A percentile compares a stretch with the other conserved stretches of the same genome.
These are phyloP conservation scores for Colletotrichum horii DNA, from an alignment of 2,329 filamentous ascomycete species.

Conservation along the genomic window DNA sequence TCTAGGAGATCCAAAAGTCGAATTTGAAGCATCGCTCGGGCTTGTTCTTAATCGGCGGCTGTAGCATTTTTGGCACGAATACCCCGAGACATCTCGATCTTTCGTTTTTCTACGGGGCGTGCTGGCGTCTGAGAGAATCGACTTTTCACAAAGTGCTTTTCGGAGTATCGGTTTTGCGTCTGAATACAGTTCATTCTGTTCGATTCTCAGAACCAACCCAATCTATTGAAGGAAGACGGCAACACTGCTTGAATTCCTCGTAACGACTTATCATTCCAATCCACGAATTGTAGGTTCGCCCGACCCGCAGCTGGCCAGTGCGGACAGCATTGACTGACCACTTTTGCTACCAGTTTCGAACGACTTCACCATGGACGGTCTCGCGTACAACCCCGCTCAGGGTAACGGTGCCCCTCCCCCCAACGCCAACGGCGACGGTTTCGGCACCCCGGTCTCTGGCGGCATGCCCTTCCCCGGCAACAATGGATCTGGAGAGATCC, in stretches of 20 bases:
- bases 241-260: background rate
- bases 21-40: slow-evolving; percentile 23
- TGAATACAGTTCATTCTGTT: slow-evolving; percentile 37
- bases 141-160: slow-evolving; percentile 41
- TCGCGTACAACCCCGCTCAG: slow-evolving; percentile 33
- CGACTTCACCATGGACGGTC: slow-evolving; percentile 34
- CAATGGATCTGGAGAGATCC: slow-evolving; percentile 36
- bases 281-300: background rate
- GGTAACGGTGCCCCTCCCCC: slow-evolving; percentile 40
- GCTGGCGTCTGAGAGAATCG: slow-evolving; percentile 43
- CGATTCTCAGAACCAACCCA: slow-evolving; percentile 34
- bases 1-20: slow-evolving; percentile 20
- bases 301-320: background rate
- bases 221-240: background rate
- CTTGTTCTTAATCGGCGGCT: slow-evolving; percentile 21
- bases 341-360: background rate
- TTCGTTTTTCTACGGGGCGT: slow-evolving; percentile 37
- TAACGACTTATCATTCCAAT: background rate
- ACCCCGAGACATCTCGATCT: slow-evolving; percentile 16
- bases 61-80: slow-evolving; percentile 20
- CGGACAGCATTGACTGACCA: background rate
- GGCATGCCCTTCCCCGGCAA: slow-evolving; percentile 37
- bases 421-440: slow-evolving; percentile 40
- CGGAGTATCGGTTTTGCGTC: slow-evolving; percentile 41
- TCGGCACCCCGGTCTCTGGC: slow-evolving; percentile 35